phyloP scores from a whole-genome alignment of 2,329 filamentous ascomycete genomes.

The Xylariaceae sp. region DNA sequence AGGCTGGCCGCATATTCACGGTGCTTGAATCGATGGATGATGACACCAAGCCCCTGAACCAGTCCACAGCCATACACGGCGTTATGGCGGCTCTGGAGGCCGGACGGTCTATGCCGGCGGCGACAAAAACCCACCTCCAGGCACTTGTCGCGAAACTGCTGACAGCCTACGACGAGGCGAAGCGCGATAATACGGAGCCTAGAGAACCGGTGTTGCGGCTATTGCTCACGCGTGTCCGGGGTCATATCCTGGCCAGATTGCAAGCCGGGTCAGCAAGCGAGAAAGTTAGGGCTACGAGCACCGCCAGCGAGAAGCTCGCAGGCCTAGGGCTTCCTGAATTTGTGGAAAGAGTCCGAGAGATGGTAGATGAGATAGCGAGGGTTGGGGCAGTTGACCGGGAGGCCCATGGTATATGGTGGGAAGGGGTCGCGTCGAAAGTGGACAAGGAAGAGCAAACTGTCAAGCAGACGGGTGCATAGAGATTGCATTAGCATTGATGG shows the following conservation, averaged over 20 bases:
- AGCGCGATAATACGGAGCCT: slow-evolving; percentile 36
- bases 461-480: slow-evolving; percentile 8
- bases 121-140: slow-evolving; percentile 56
- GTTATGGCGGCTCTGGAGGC: slow-evolving; percentile 60
- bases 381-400: slow-evolving; percentile 65
- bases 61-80: slow-evolving; percentile 48
- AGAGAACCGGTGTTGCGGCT: slow-evolving; percentile 59
- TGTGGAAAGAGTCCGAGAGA: slow-evolving; percentile 61
- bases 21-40: slow-evolving; percentile 55
- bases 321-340: slow-evolving; percentile 70
- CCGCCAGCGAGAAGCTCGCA: slow-evolving; percentile 65
- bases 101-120: slow-evolving; percentile 60
- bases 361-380: slow-evolving; percentile 63
- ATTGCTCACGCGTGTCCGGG: slow-evolving; percentile 62
- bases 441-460: slow-evolving; percentile 33
- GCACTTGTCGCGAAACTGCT: slow-evolving; percentile 55
- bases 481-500: slow-evolving; percentile 6
- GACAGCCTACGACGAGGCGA: slow-evolving; percentile 43
- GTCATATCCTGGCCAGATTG: slow-evolving; percentile 62
- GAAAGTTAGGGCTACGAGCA: slow-evolving; percentile 64
- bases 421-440: slow-evolving; percentile 56
- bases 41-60: slow-evolving; percentile 42
- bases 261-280: slow-evolving; percentile 64
- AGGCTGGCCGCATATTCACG: slow-evolving; percentile 66
- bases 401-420: slow-evolving; percentile 67